Base-by-base conservation (phyloP, 305 asterid species). In the Withania somnifera region DNA sequence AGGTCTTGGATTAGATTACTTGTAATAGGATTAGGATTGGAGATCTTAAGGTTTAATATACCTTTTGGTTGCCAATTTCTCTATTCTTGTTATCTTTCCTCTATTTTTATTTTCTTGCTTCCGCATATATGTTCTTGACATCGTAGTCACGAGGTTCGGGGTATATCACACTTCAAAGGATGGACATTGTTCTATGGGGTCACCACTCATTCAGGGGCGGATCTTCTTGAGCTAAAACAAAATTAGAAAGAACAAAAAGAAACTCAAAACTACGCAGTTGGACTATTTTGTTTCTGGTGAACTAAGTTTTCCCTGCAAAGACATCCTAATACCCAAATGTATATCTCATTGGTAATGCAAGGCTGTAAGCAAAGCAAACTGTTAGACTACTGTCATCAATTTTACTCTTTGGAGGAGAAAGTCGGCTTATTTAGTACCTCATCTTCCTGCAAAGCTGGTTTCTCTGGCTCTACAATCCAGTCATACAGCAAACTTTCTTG, bases 381-480 rank as follows among this genome's bases (percentile, higher is more conserved):
- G 13, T 26, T n/a, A 61, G 24, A 34, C 52, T 24, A 58, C 51
- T 40, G 47, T 32, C 45, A 84, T 58, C 73, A 61, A 82, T 66
- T 20, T 28, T 73, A 57, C 32, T 79, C 77, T 83, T 52, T 24
- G 45, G 56, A 36, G 75, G 34, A 50, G 51, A 67, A 79, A 47
- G 32, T 68, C 67, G 15, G 82, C 82, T 75, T 76, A 82, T 54
- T 84, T 28, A 34, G 78, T 91, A 95, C 98, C 98, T 95, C 98
- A 82, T 95, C 98, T 77, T 92, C 98, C 81, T 83, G 93, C 71
- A 87, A 84, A 66, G 90, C 81, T 84, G 90, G 94, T 84, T 89
- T 93, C 88, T 90, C 97, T 14, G 92, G 77, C 90, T 90, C 96
- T 13, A 90, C 97, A 85, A 91, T 88, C 98, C 98, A 95, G 84